Evolutionary conservation across 352 stramenopile genomes (phyloP), one percentile per base, ranked within the genome.

Genomic region (Achlya hypogyna): DNA sequence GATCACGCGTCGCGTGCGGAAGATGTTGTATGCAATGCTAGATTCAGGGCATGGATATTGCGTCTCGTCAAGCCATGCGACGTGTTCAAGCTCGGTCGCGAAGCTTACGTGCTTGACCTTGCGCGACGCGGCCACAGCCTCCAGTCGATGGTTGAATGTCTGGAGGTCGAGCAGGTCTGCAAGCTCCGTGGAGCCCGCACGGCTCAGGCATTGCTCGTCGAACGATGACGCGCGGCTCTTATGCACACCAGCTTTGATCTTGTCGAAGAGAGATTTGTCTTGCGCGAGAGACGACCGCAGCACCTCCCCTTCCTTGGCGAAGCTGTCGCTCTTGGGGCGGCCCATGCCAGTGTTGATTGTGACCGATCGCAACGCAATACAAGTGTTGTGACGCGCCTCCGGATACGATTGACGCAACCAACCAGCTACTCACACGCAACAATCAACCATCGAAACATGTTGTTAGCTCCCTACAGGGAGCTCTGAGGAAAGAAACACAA

Each of bases 61-160:
- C 2, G 52, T 6, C 20, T 64, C 54, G n/a, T 23, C 38, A 4
- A 64, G 35, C 32, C 35, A 64, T 38, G 45, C 54, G 54, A 51
- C 35, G 22, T 51, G 28, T 20, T 31, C 31, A 6, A 64, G 18
- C 18, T 51, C 35, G 3, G 20, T 27, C 22, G 54, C 32, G 40
- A 64, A 64, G 35, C 35, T 34, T n/a, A 64, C 54, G 35, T 4
- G 20, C 35, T 64, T 64, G 14, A 18, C 35, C 47, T 64, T 29
- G 1, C 20, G 31, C 22, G 53, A n/a, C 2, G 20, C 29, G 6
- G 35, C 32, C 14, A 29, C 14, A 14, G 31, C 25, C 9, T 29
- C 53, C 23, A 51, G 32, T 51, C 54, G 54, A 25, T 64, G 32
- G 25, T 64, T 32, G 28, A 64, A 64, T 22, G 54, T 64, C 34